A percentile compares a stretch with the other conserved stretches of the same genome.
Conservation (phyloP, 1,284 basidiomycete genomes). For the Flammula alnicola region DNA sequence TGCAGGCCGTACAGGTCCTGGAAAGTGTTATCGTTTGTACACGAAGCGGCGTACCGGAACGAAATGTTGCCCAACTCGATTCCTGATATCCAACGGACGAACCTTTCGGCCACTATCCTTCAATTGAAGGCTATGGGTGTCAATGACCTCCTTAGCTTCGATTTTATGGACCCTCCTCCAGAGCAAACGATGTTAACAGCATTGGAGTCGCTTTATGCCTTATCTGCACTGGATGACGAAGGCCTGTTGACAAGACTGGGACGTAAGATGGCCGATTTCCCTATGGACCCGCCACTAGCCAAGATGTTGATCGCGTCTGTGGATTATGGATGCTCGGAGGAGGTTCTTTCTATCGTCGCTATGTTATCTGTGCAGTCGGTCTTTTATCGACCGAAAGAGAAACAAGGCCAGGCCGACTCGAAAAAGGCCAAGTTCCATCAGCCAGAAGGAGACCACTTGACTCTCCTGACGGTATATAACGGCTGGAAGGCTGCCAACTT, state of each 20-base stretch:
- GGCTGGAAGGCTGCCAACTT: slow-evolving; percentile 97
- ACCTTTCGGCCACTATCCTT: slow-evolving; percentile 90
- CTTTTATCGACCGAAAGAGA: slow-evolving; percentile 98
- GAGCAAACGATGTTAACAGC: slow-evolving; percentile 96
- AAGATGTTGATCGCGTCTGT: slow-evolving; percentile 99
- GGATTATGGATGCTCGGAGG: slow-evolving; percentile 95
- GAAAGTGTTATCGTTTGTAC: slow-evolving; percentile 97
- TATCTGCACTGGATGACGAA: slow-evolving; percentile 96
- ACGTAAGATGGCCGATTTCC: slow-evolving; percentile 99
- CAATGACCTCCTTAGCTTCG: slow-evolving; percentile 97
- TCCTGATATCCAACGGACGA: slow-evolving; percentile 97
- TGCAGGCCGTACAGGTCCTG: slow-evolving; percentile 96
- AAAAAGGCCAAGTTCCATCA: slow-evolving; percentile 99
- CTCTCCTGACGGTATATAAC: slow-evolving; percentile 95
- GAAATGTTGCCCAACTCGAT: slow-evolving; percentile 99
- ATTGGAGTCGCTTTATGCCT: slow-evolving; percentile 90
- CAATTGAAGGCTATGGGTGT: slow-evolving; percentile 99
- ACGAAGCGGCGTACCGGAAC: slow-evolving; percentile 98
- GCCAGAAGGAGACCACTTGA: slow-evolving; percentile 97
- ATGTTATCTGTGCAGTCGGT: slow-evolving; percentile 98
- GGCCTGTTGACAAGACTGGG: slow-evolving; percentile 93
- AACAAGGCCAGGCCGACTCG: slow-evolving; percentile 97
- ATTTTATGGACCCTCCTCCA: slow-evolving; percentile 99
- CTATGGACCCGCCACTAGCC: slow-evolving; percentile 94
- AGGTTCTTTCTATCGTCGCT: slow-evolving; percentile 95